Conservation (phyloP, 2,329 filamentous ascomycete genomes). For the Curvularia sp. region DNA sequence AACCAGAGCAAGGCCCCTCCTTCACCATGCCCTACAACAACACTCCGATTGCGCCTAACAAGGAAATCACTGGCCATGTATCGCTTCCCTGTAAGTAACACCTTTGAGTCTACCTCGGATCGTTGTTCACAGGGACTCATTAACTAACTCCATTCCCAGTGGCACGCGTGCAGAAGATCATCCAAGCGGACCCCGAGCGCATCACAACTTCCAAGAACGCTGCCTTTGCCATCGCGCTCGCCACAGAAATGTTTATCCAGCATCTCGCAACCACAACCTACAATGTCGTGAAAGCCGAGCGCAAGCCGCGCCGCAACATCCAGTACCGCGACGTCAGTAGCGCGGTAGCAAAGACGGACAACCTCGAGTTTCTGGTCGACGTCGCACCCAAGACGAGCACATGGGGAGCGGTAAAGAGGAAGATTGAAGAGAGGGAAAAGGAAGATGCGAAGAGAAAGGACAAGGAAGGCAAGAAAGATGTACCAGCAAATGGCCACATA, state of each 20-base stretch:
- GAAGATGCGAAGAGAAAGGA: constrained; percentile 17
- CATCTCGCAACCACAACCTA: constrained; percentile 85
- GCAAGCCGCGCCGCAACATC: constrained; percentile 90
- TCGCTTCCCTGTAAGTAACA: constrained; percentile 77
- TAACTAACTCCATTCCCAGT: constrained; percentile 62
- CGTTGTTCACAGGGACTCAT: background rate
- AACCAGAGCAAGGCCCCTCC: constrained; percentile 3
- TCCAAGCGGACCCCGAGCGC: constrained; percentile 79
- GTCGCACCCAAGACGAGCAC: constrained; percentile 86
- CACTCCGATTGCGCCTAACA: constrained; percentile 77
- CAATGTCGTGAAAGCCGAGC: constrained; percentile 87
- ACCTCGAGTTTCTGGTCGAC: constrained; percentile 92
- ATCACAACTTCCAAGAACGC: constrained; percentile 88
- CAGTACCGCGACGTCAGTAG: constrained; percentile 95
- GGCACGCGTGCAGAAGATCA: constrained; percentile 94
- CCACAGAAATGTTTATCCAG: constrained; percentile 95
- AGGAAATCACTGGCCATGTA: constrained; percentile 84
- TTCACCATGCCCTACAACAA: constrained; percentile 82
- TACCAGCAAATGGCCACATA: constrained; percentile 2
- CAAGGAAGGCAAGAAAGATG: constrained; percentile 12
- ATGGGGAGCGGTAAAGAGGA: constrained; percentile 78
- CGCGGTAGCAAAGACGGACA: constrained; percentile 86
- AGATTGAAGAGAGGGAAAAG: constrained; percentile 53
- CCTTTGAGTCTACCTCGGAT: background rate
- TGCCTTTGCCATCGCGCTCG: constrained; percentile 90